Percentiles rank a stretch among this genome's conserved stretches.
Evolutionary conservation across 2,329 filamentous ascomycete species (phyloP).

Genomic region (Aspergillus japonicus): DNA sequence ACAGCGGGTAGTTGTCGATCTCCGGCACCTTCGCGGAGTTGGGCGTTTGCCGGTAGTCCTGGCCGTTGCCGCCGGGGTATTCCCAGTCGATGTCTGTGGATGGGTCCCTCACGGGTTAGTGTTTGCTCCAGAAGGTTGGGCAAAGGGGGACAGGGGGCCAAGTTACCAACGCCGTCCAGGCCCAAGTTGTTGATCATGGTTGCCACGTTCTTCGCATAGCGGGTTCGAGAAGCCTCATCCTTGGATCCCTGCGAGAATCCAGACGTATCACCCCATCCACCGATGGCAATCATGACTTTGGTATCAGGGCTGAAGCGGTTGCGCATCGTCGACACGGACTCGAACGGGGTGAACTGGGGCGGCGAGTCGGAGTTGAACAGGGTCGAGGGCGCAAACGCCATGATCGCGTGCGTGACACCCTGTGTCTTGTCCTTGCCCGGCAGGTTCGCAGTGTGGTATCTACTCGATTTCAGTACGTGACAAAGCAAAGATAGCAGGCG

Average conservation of each 20-base stretch:
- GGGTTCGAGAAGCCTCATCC: constrained; percentile 51
- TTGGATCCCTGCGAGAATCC: constrained; percentile 62
- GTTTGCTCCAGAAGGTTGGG: no score
- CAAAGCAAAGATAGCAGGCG: constrained; percentile 3
- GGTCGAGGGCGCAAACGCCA: constrained; percentile 54
- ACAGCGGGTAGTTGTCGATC: constrained; percentile 60
- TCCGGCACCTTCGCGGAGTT: constrained; percentile 61
- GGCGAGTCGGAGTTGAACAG: constrained; percentile 50
- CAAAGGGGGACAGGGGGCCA: background rate
- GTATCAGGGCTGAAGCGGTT: constrained; percentile 55
- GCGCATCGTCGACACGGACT: constrained; percentile 52
- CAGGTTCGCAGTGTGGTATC: constrained; percentile 43
- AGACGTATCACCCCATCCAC: constrained; percentile 69
- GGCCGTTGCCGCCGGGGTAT: constrained; percentile 62
- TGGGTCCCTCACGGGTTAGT: constrained; percentile 16
- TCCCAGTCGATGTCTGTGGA: constrained; percentile 66
- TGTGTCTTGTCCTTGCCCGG: constrained; percentile 37
- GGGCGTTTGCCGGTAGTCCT: constrained; percentile 64
- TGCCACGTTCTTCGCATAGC: constrained; percentile 64
- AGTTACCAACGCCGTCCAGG: constrained; percentile 63
- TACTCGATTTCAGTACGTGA: constrained; percentile 18
- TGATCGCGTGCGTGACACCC: constrained; percentile 56
- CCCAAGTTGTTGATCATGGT: constrained; percentile 61
- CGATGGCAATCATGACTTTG: constrained; percentile 69
- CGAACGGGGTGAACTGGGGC: constrained; percentile 54